These are phyloP conservation scores for Oehlia diaphana DNA, from an alignment of 192 early-diverging fungal species.

Conservation along the genomic window DNA sequence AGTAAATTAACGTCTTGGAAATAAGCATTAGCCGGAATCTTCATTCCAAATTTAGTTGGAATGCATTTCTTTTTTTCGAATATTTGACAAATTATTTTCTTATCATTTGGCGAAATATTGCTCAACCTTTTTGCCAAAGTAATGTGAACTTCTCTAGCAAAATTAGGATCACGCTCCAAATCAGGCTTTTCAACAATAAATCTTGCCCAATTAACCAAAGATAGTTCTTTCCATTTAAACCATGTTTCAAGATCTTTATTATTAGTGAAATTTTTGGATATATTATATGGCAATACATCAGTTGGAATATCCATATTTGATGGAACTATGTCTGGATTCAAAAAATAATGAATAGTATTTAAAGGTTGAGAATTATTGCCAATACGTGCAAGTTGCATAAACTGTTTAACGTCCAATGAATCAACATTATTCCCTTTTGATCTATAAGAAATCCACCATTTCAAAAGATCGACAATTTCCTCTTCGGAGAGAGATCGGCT, in stretches of 20 bases:
- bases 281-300: not conserved
- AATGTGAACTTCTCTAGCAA: conserved; percentile 66
- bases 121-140: conserved; percentile 52
- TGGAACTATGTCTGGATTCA: conserved; percentile 41
- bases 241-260: conserved; percentile 1
- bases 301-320: too few species aligned
- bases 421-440: not conserved
- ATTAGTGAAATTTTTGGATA: not conserved
- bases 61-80: conserved; percentile 58
- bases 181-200: not conserved
- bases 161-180: conserved; percentile 44
- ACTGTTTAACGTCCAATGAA: not conserved
- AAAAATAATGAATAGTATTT: conserved; percentile 53
- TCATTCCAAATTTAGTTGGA: conserved; percentile 71
- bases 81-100: conserved; percentile 33
- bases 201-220: conserved; percentile 6
- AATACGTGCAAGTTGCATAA: not conserved
- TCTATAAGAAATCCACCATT: conserved; percentile 74
- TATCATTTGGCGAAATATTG: conserved; percentile 36
- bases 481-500: conserved; percentile 48
- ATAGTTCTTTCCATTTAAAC: conserved; percentile 9
- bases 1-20: conserved; percentile 82
- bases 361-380: conserved; percentile 43
- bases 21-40: conserved; percentile 68
- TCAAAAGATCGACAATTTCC: conserved; percentile 68